These are phyloP conservation scores for Epichloe gansuensis DNA, from an alignment of 2,329 filamentous ascomycete genomes.

Conservation along the genomic window DNA sequence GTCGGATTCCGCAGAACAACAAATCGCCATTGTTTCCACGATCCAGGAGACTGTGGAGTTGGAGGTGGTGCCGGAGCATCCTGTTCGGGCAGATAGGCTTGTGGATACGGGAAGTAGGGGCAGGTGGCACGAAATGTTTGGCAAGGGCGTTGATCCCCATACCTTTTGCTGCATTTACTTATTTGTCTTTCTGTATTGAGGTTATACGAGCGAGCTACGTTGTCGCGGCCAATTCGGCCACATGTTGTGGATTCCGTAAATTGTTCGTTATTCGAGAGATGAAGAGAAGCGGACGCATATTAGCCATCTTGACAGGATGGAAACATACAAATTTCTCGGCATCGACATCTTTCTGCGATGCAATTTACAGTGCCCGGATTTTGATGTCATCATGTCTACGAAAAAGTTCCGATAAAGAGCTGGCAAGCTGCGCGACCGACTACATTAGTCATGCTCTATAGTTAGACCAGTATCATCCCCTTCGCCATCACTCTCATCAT, in stretches of 20 bases:
- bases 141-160: constrained; percentile 22
- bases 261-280: no score
- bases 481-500: constrained; percentile 29
- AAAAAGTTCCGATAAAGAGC: neutral
- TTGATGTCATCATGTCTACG: no score
- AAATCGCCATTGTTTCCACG: constrained; percentile 39
- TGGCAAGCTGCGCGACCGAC: neutral
- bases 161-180: neutral
- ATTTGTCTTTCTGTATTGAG: no score
- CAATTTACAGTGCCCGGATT: neutral
- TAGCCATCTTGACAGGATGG: no score
- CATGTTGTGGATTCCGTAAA: no score
- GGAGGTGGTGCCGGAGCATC: constrained; percentile 27
- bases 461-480: constrained; percentile 22
- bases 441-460: constrained; percentile 18
- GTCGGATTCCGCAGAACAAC: constrained; percentile 15
- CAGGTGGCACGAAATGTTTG: constrained; percentile 52
- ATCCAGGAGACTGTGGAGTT: constrained; percentile 53
- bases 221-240: no score
- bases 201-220: no score
- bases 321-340: no score
- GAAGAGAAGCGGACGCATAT: no score
- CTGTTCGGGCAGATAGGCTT: constrained; percentile 16
- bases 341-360: neutral
- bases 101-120: constrained; percentile 26